phyloP scores from a whole-genome alignment of 768 basidiomycete species.

The Auriculariales sp. region DNA sequence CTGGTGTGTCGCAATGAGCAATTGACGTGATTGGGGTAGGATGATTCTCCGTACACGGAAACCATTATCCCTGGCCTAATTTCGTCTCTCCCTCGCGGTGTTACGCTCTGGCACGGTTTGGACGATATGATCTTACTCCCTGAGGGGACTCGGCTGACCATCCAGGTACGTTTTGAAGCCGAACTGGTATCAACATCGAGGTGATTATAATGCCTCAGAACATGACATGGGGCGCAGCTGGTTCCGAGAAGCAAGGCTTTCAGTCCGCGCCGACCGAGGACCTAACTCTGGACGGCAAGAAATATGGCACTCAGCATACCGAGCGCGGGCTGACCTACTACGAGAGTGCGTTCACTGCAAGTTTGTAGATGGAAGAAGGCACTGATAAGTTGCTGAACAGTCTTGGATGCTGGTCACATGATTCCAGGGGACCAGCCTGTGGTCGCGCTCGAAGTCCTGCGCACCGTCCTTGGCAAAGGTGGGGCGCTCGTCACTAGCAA shows the following conservation, averaged over 20 bases:
- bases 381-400: neutral
- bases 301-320: neutral
- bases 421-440: slow-evolving; percentile 2
- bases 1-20: too few species aligned
- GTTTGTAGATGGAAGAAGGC: neutral
- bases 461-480: neutral
- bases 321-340: slow-evolving; percentile 2
- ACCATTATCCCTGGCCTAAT: slow-evolving; percentile 5
- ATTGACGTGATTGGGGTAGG: too few species aligned
- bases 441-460: neutral
- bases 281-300: too few species aligned
- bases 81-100: slow-evolving; percentile 3
- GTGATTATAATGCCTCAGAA: too few species aligned
- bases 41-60: slow-evolving; percentile 3
- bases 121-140: slow-evolving; percentile 2
- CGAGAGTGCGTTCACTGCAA: neutral
- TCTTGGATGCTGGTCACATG: neutral
- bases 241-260: too few species aligned
- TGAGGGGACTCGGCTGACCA: slow-evolving; percentile 4
- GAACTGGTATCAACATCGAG: too few species aligned
- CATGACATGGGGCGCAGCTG: too few species aligned
- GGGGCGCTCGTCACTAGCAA: too few species aligned
- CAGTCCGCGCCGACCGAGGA: too few species aligned
- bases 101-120: slow-evolving; percentile 9
- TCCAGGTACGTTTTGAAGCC: too few species aligned